Evolutionary conservation across 2,329 filamentous ascomycete genomes (phyloP).

Genomic region (Aspergillus awamori): DNA sequence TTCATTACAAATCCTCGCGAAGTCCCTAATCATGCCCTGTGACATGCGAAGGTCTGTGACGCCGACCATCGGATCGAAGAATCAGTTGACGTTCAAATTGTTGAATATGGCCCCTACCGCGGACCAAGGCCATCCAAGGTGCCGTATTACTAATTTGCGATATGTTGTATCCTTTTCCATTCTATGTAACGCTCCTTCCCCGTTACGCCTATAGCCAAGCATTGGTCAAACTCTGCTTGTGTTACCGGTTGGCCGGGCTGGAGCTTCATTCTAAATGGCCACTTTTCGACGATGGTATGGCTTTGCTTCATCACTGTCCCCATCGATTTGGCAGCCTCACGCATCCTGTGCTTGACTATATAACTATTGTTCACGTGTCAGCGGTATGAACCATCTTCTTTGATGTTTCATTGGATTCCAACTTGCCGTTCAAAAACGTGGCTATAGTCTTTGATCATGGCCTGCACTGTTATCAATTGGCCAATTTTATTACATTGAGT

Average conservation of each 20-base stretch:
- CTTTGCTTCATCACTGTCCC: constrained; percentile 30
- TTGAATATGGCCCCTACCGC: no score
- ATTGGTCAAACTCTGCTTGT: constrained; percentile 37
- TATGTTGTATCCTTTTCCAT: constrained; percentile 24
- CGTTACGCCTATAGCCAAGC: constrained; percentile 8
- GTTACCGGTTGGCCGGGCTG: constrained; percentile 20
- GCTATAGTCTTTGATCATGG: constrained; percentile 8
- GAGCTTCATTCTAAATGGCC: constrained; percentile 34
- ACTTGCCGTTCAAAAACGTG: constrained; percentile 18
- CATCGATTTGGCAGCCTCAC: constrained; percentile 3
- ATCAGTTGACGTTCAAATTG: no score
- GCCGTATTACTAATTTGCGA: no score
- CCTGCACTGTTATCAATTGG: neutral
- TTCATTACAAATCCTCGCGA: no score
- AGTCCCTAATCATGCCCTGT: no score
- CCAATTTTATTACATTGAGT: constrained; percentile 1
- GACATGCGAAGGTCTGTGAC: no score
- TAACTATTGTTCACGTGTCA: no score
- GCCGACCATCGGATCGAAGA: no score
- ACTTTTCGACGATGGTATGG: constrained; percentile 39
- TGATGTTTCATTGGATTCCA: neutral
- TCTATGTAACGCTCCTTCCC: constrained; percentile 39
- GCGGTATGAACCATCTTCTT: no score
- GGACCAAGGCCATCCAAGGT: no score
- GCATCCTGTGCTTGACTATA: constrained; percentile 6